Conservation (phyloP, 169 alveolate species). For the Eimeria praecox region DNA sequence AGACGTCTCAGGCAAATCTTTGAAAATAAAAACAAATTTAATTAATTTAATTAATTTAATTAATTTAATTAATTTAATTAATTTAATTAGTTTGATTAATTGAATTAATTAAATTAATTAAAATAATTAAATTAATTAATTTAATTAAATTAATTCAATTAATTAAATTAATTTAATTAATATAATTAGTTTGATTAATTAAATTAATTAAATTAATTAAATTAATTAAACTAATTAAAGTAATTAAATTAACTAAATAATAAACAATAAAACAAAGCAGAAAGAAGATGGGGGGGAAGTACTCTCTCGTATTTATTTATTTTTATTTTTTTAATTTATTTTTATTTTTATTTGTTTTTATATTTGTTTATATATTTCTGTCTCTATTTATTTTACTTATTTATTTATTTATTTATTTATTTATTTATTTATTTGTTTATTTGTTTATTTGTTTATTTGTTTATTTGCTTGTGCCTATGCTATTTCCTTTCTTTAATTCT, state of each 20-base stretch:
- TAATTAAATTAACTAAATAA: constrained; percentile 48
- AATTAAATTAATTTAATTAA: constrained; percentile 50
- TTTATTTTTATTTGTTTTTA: too few relatives aligned
- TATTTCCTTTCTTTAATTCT: too few relatives aligned
- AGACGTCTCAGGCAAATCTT: background rate
- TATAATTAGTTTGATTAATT: constrained; percentile 2
- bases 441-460: too few relatives aligned
- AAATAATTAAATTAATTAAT: background rate
- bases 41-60: background rate
- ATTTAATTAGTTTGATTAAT: background rate
- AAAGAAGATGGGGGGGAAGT: too few relatives aligned
- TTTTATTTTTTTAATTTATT: too few relatives aligned
- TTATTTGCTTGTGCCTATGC: too few relatives aligned
- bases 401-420: too few relatives aligned
- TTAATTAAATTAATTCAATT: background rate
- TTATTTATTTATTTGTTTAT: background rate
- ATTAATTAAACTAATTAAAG: background rate
- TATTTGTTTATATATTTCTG: background rate
- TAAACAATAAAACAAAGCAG: constrained; percentile 1
- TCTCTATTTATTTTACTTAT: too few relatives aligned
- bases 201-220: constrained; percentile 26
- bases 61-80: background rate
- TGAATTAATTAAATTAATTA: background rate
- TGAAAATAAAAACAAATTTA: background rate
- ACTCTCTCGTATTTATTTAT: background rate